These are phyloP conservation scores for Alectoria sarmentosa DNA, from an alignment of 495 filamentous ascomycete species.

Conservation along the genomic window DNA sequence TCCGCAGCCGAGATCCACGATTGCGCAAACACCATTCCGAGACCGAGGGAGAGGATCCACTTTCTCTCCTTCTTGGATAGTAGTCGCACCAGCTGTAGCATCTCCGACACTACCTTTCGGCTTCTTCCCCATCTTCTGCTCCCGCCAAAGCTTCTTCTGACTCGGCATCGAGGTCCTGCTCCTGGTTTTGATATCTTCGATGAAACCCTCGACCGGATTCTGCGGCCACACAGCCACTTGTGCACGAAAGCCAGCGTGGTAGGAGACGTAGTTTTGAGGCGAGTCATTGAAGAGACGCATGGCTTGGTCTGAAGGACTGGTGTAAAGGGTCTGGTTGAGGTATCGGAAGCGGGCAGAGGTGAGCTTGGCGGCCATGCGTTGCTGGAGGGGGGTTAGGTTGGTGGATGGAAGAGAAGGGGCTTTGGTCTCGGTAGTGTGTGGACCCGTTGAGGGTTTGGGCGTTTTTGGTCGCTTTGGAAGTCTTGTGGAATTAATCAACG, in stretches of 20 bases:
- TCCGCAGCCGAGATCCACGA: slow-evolving; percentile 82
- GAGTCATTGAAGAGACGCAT: slow-evolving; percentile 69
- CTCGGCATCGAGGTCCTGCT: slow-evolving; percentile 31
- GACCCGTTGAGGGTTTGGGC: neutral
- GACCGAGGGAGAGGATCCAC: slow-evolving; percentile 41
- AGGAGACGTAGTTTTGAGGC: slow-evolving; percentile 88
- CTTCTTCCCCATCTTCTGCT: slow-evolving; percentile 29
- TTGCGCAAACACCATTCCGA: slow-evolving; percentile 55
- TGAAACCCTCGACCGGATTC: slow-evolving; percentile 84
- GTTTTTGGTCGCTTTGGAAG: neutral
- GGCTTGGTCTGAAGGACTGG: slow-evolving; percentile 72
- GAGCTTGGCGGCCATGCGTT: slow-evolving; percentile 87
- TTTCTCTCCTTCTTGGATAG: slow-evolving; percentile 13
- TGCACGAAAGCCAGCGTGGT: slow-evolving; percentile 88
- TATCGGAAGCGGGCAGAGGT: slow-evolving; percentile 92
- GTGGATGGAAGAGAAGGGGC: slow-evolving; percentile 31
- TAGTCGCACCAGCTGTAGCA: slow-evolving; percentile 33
- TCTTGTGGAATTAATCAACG: neutral
- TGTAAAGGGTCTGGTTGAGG: slow-evolving; percentile 94
- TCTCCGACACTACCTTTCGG: slow-evolving; percentile 24
- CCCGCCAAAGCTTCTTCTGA: slow-evolving; percentile 23
- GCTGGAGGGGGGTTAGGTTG: slow-evolving; percentile 81
- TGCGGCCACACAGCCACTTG: slow-evolving; percentile 94
- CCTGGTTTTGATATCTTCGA: slow-evolving; percentile 56
- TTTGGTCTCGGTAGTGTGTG: slow-evolving; percentile 24